Percentiles rank a stretch among this genome's conserved stretches.
Evolutionary conservation across 495 filamentous ascomycete species (phyloP).

Genomic region (Aspergillus olivimuriae): DNA sequence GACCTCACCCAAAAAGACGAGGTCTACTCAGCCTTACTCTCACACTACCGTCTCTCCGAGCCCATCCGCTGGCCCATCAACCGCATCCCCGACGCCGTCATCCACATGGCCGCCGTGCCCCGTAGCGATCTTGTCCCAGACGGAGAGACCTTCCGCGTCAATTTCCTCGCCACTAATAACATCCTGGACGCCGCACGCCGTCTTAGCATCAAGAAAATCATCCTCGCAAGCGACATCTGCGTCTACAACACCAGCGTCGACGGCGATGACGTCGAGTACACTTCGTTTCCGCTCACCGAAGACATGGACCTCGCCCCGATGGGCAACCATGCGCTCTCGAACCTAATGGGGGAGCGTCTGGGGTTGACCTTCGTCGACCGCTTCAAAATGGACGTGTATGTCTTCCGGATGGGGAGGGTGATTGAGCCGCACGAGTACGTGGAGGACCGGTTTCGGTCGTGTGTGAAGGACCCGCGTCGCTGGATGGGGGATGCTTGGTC

Average conservation of each 20-base stretch:
- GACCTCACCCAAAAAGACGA: conserved; percentile 54
- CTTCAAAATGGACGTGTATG: conserved; percentile 53
- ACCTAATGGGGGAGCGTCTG: conserved; percentile 50
- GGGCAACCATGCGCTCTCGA: conserved; percentile 54
- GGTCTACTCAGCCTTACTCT: conserved; percentile 51
- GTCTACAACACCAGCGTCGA: conserved; percentile 55
- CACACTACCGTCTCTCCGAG: conserved; percentile 47
- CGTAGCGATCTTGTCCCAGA: conserved; percentile 58
- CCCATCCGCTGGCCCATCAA: conserved; percentile 35
- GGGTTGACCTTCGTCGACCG: conserved; percentile 49
- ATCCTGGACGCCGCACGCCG: conserved; percentile 56
- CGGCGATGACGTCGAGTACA: conserved; percentile 49
- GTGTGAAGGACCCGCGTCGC: conserved; percentile 40
- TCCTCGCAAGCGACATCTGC: conserved; percentile 51
- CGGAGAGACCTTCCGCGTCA: conserved; percentile 50
- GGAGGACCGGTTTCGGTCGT: conserved; percentile 37
- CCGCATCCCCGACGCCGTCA: conserved; percentile 49
- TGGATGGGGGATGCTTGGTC: conserved; percentile 53
- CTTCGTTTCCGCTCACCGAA: conserved; percentile 51
- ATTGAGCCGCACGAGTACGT: conserved; percentile 58
- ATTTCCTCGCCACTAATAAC: conserved; percentile 49
- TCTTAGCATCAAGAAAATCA: conserved; percentile 54
- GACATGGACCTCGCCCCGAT: conserved; percentile 47
- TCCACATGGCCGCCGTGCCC: conserved; percentile 55
- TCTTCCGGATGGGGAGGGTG: conserved; percentile 51